Evolutionary conservation across 192 early-diverging fungal species (phyloP), one percentile per base, ranked within the genome.

Genomic region (Podila epigama): DNA sequence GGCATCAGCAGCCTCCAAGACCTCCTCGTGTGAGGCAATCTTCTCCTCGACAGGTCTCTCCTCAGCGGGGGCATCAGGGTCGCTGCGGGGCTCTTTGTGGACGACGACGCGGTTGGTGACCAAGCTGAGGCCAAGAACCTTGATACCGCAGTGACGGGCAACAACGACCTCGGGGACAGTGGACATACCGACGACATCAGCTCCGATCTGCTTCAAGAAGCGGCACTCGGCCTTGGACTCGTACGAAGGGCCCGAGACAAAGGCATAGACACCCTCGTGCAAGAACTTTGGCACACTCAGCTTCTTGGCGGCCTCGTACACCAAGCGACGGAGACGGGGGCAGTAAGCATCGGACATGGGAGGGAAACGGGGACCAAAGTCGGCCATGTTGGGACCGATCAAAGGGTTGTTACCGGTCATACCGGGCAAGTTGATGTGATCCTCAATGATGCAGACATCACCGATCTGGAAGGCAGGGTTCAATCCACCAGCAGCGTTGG

Each of bases 201-300:
- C 94, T 33, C 93, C 93, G 20, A 91, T 70, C 10, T 32, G 20
- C 9, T 85, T 84, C 63, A 98, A 81, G 64, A 89, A 88, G 35
- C 91, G 63, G 57, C 90, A 88, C 70, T 98, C 96, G 1, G 94
- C 93, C 52, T 92, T 82, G 4, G 93, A 93, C 79, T 98, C 96
- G 66, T 92, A 96, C n/a, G 86, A 88, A n/a, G 96, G 96, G 0
- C 96, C 96, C n/a, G 92, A 81, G 8, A 95, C 92, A 69, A 92
- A 92, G 66, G 79, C 83, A 67, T 94, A 95, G 10, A 92, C 82
- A 58, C 93, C 95, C 77, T 97, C 95, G 34, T 90, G 85, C 69
- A 96, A 81, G 53, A 75, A 72, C 18, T 68, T 55, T 11, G 81
- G 67, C 13, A 87, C 68, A 18, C 84, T 82, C 31, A 84, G 66